Evolutionary conservation across 805 yeast species (phyloP), one percentile per base, ranked within the genome.

Genomic region (Candida nemodendra): DNA sequence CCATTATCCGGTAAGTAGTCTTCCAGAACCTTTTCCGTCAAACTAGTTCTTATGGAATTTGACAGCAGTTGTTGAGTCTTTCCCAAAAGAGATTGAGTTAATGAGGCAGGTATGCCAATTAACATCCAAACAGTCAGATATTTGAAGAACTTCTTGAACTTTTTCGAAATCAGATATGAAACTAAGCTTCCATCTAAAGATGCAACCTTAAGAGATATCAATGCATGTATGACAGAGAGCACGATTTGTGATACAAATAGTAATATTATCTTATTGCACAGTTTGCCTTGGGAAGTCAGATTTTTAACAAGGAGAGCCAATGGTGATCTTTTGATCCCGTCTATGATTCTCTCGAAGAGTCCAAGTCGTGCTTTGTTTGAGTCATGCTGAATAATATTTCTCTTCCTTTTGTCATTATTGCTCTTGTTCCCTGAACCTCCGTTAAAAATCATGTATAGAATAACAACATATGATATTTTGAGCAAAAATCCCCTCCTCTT

Each of bases 181-280:
- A 90, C 96, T 37, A 90, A 66, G 54, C 71, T 69, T 47, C 97
- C 97, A 60, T 90, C 97, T 41, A 90, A 68, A 9, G 82, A 76
- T 5, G 97, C 96, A 12, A 89, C 90, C 53, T 81, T 80, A 32
- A 90, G 70, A 2, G 95, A 82, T 18, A 90, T 63, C 17, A 81
- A 59, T 0, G 96, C 91, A 47, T 95, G 72, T 4, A 74, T 47
- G 3, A 84, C 71, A 30, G 90, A 67, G 18, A 87, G 66, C 0
- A 68, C 54, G 5, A 87, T 62, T 59, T 87, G 91, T 0, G 74
- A 48, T 1, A 58, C 42, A 25, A 85, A 66, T 29, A 52, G 50
- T 5, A 27, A 30, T 5, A 49, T 3, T 1, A 57, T 40, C 5
- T n/a, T n/a, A n/a, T n/a, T n/a, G n/a, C n/a, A n/a, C n/a, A n/a